Percentiles rank a stretch among this genome's conserved stretches.
Evolutionary conservation across 2,329 filamentous ascomycete genomes (phyloP).

Genomic region (Arthroderma uncinatum): DNA sequence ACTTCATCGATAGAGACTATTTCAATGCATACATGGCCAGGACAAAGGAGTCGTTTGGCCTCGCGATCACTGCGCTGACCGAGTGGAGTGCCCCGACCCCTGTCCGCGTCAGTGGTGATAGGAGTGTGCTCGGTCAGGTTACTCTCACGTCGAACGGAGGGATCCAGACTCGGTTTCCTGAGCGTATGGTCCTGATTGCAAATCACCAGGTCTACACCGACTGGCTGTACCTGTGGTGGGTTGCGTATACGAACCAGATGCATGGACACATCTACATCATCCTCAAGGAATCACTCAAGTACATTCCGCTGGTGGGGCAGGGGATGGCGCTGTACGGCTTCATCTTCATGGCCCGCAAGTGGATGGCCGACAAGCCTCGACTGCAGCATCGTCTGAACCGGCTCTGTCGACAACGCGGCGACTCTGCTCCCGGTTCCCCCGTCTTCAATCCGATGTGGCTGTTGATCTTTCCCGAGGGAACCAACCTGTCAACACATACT

Average conservation of each 20-base stretch:
- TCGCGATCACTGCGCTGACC: constrained; percentile 51
- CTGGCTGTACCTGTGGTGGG: constrained; percentile 59
- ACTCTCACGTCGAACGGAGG: constrained; percentile 46
- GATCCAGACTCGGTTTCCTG: constrained; percentile 48
- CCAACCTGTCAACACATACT: constrained; percentile 48
- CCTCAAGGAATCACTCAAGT: constrained; percentile 53
- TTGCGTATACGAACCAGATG: constrained; percentile 53
- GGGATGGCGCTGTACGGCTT: constrained; percentile 56
- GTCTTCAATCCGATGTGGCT: constrained; percentile 55
- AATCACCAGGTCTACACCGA: constrained; percentile 61
- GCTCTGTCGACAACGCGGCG: constrained; percentile 37
- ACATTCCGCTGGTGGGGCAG: constrained; percentile 51
- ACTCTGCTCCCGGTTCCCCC: constrained; percentile 39
- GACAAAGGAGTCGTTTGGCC: constrained; percentile 54
- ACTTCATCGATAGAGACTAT: constrained; percentile 49
- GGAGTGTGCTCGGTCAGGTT: constrained; percentile 49
- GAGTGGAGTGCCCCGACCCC: constrained; percentile 53
- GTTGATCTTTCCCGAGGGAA: constrained; percentile 55
- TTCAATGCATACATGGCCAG: constrained; percentile 56
- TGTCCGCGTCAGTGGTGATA: constrained; percentile 52
- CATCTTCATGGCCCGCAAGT: constrained; percentile 54
- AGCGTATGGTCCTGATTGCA: constrained; percentile 51
- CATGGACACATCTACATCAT: constrained; percentile 58
- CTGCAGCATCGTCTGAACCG: constrained; percentile 47
- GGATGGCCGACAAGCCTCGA: constrained; percentile 49